Conservation (phyloP, 352 stramenopile species). For the Globisporangium heterothallicum region DNA sequence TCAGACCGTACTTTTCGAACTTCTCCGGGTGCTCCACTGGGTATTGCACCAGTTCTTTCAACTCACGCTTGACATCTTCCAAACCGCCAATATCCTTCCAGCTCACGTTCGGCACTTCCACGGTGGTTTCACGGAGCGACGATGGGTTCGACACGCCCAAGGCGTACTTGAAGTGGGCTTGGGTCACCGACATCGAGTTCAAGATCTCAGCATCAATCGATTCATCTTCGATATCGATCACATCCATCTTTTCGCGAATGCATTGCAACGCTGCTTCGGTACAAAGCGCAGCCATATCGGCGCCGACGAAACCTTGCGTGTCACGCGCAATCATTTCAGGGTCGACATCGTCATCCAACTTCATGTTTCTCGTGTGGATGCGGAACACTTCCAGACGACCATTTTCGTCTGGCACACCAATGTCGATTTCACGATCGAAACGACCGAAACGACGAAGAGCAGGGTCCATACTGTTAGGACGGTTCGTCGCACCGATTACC, state of each 20-base stretch:
- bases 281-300: conserved; percentile 98
- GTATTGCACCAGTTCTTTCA: conserved; percentile 99
- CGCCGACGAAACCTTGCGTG: conserved; percentile 99
- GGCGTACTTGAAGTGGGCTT: conserved; percentile 99
- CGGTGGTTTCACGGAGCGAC: conserved; percentile 97
- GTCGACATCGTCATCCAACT: conserved; percentile 98
- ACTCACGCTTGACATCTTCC: conserved; percentile 96
- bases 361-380: conserved; percentile 99
- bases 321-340: conserved; percentile 96
- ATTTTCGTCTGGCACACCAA: conserved; percentile 99
- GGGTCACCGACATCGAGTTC: conserved; percentile 97
- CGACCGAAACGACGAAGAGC: conserved; percentile 97
- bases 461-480: conserved; percentile 98
- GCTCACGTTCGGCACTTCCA: conserved; percentile 97
- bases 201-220: conserved; percentile 99
- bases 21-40: conserved; percentile 99
- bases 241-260: conserved; percentile 99
- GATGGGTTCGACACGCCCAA: conserved; percentile 97
- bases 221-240: conserved; percentile 99
- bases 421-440: conserved; percentile 99
- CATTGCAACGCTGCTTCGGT: conserved; percentile 98
- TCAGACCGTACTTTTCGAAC: conserved; percentile 97
- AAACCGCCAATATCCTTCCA: conserved; percentile 99
- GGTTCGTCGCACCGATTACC: conserved; percentile 99
- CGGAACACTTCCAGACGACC: conserved; percentile 98